Conservation (phyloP, 106 monocot species). For the Acorus gramineus region DNA sequence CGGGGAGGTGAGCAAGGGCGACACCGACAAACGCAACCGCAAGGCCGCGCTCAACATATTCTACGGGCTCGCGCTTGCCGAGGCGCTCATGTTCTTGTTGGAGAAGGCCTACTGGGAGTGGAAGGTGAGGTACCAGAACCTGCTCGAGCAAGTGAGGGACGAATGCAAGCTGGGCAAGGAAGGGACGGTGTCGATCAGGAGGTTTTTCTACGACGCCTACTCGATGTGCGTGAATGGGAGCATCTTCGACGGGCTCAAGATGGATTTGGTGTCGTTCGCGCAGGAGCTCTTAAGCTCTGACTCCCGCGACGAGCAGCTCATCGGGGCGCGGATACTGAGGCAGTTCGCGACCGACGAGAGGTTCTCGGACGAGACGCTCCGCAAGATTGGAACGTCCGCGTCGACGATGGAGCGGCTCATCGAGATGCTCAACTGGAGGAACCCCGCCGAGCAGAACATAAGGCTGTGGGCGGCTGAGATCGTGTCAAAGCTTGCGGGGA, state of each 20-base stretch:
- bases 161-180: slow-evolving; percentile 40
- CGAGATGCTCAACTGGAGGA: slow-evolving; percentile 88
- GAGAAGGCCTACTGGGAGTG: slow-evolving; percentile 75
- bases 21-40: slow-evolving; percentile 37
- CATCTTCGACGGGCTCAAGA: slow-evolving; percentile 82
- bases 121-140: slow-evolving; percentile 31
- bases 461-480: slow-evolving; percentile 48
- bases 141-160: slow-evolving; percentile 40
- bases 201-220: slow-evolving; percentile 85
- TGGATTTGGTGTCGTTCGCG: slow-evolving; percentile 76
- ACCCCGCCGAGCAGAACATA: slow-evolving; percentile 39
- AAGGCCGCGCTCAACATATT: slow-evolving; percentile 64
- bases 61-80: slow-evolving; percentile 63
- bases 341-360: slow-evolving; percentile 28
- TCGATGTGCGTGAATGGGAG: slow-evolving; percentile 62
- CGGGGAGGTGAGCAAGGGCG: slow-evolving; percentile 18
- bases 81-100: slow-evolving; percentile 57
- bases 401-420: slow-evolving; percentile 52
- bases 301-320: slow-evolving; percentile 74
- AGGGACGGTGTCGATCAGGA: slow-evolving; percentile 31
- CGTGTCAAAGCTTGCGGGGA: slow-evolving; percentile 56
- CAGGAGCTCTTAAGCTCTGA: slow-evolving; percentile 46
- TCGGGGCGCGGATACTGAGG: slow-evolving; percentile 50
- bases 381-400: slow-evolving; percentile 50
- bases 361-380: slow-evolving; percentile 35